Base-by-base conservation (phyloP, 805 yeast genomes). In the Metschnikowia noctiluminum region DNA sequence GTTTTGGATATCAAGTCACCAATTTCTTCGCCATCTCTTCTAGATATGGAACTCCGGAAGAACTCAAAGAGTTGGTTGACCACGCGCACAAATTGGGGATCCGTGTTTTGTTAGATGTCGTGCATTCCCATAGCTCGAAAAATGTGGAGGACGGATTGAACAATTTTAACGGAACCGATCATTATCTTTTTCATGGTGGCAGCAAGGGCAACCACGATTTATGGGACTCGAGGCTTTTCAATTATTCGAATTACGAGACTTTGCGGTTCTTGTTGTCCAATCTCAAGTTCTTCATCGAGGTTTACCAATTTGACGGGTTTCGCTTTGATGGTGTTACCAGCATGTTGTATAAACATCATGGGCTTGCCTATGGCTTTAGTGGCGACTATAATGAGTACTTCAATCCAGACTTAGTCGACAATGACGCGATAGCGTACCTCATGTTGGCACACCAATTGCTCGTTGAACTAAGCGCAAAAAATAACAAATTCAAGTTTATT, bases 1-100 rank as follows among this genome's bases (percentile, higher is more conserved):
- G 96, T 2, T 92, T 92, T 65, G 99, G 99, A n/a, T 92, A 92
- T 65, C 99, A 92, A 67, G 84, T 92, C 28, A 91, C 98, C 21
- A 87, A 85, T 51, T 94, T 92, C 64, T 92, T 87, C 65, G 97
- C 98, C 1, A 76, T 80, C 26, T 84, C 94, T 45, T 91, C 97
- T 7, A 78, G 99, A 54, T 94, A 76, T 60, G 99, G 99, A 28
- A 82, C 97, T 0, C 98, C 99, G 2, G 98, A 94, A 58, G 97
- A 94, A 43, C 76, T 92, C 61, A 91, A 88, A 67, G 90, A 87
- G 65, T 80, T 92, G 56, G 80, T 92, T 41, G 99, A 94, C 66
- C 82, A 87, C 6, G 98, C 98, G 5, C 99, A 92, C 65, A 80
- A 85, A 3, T 68, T 87, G 68, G 97, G 97, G 0, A 82, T 92